Conservation (phyloP, 495 filamentous ascomycete species). For the Talaromyces borbonicus region DNA sequence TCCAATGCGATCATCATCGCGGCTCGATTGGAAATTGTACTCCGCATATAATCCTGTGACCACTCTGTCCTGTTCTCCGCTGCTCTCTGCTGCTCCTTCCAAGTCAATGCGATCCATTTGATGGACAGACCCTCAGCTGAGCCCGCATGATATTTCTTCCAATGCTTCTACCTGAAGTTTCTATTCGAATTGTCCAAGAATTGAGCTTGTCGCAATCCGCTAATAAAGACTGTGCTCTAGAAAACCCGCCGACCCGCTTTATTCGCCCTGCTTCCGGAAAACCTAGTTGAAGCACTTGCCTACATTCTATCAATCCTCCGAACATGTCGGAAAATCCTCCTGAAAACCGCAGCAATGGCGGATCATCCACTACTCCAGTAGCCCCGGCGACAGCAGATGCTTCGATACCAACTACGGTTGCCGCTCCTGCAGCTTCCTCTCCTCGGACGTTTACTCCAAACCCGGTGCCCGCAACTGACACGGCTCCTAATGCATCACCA, state of each 20-base stretch:
- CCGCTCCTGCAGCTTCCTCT: neutral
- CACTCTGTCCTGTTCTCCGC: too few species aligned
- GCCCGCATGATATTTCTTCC: too few species aligned
- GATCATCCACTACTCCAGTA: neutral
- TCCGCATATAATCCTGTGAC: neutral
- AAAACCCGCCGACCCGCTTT: neutral
- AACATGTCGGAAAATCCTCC: conserved; percentile 5
- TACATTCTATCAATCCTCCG: neutral
- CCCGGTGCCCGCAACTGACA: neutral
- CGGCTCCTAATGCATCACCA: neutral
- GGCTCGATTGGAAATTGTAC: neutral
- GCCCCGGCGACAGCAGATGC: neutral
- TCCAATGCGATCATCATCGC: neutral
- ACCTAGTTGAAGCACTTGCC: too few species aligned
- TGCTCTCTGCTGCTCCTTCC: too few species aligned
- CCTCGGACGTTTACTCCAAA: neutral
- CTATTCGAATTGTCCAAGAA: too few species aligned
- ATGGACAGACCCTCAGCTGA: too few species aligned
- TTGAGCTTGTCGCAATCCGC: too few species aligned
- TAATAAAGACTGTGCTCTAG: too few species aligned
- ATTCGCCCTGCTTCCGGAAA: neutral
- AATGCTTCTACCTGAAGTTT: too few species aligned
- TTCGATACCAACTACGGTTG: neutral
- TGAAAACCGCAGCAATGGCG: neutral
- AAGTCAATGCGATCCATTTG: too few species aligned